Percentiles rank a stretch among this genome's conserved stretches.
phyloP scores from a whole-genome alignment of 1,284 basidiomycete species.

The Trichosporon sp. region DNA sequence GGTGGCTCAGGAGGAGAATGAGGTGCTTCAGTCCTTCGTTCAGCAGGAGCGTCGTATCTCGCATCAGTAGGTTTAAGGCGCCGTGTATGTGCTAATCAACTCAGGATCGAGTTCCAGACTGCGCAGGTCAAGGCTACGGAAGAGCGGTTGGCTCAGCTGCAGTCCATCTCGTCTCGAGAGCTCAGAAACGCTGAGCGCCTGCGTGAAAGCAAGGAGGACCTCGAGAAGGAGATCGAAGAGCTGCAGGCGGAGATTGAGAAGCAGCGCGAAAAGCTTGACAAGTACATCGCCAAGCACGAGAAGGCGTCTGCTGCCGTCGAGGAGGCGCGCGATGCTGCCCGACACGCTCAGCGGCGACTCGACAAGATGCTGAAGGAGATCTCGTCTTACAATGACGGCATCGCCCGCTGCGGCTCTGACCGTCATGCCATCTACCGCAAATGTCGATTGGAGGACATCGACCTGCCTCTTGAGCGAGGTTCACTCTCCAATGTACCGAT shows the following conservation, averaged over 20 bases:
- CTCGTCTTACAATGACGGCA: conserved; percentile 82
- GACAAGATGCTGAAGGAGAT: conserved; percentile 90
- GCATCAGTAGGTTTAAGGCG: conserved; percentile 63
- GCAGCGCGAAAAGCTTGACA: conserved; percentile 59
- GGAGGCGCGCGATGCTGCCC: conserved; percentile 64
- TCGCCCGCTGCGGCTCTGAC: conserved; percentile 81
- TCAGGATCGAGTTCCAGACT: conserved; percentile 69
- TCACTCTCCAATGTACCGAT: conserved; percentile 81
- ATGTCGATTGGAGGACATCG: conserved; percentile 89
- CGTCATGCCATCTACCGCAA: conserved; percentile 81
- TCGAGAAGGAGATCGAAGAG: conserved; percentile 62
- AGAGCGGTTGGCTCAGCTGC: conserved; percentile 60
- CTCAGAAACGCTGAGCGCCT: conserved; percentile 57
- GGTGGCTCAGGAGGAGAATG: conserved; percentile 77
- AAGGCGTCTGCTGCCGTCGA: conserved; percentile 57
- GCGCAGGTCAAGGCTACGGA: conserved; percentile 62
- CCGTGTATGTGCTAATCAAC: not conserved
- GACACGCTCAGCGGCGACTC: conserved; percentile 65
- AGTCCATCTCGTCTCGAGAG: conserved; percentile 57
- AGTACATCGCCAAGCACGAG: conserved; percentile 50
- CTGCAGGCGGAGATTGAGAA: conserved; percentile 58
- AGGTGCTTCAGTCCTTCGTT: conserved; percentile 74
- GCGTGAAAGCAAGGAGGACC: conserved; percentile 56
- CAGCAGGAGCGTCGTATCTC: conserved; percentile 80
- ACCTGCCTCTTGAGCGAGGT: conserved; percentile 68